Conservation (phyloP, 495 filamentous ascomycete genomes). For the Hypoxylon perforatum region DNA sequence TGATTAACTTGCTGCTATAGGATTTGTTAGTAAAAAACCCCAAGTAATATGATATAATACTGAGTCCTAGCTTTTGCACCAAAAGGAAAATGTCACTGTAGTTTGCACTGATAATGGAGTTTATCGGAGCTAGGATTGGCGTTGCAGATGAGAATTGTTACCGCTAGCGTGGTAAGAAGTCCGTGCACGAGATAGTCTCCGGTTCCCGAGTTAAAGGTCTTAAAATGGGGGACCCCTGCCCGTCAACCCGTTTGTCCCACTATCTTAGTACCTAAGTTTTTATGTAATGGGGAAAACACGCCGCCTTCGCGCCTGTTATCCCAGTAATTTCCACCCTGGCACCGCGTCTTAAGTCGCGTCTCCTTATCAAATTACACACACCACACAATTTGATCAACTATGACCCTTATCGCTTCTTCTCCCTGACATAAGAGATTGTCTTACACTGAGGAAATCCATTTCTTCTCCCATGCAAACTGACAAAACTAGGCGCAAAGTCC, state of each 20-base stretch:
- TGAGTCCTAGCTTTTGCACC: too few relatives aligned
- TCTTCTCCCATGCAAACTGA: background rate
- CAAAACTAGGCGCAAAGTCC: too few relatives aligned
- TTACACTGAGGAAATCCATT: constrained; percentile 5
- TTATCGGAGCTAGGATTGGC: background rate
- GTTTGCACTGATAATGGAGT: too few relatives aligned
- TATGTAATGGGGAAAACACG: constrained; percentile 4
- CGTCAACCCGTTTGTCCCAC: too few relatives aligned
- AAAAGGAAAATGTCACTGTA: background rate
- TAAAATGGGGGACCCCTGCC: too few relatives aligned
- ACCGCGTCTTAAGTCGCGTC: constrained; percentile 30
- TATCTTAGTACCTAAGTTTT: too few relatives aligned
- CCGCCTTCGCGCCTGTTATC: background rate
- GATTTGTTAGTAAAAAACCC: too few relatives aligned
- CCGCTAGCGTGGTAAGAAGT: background rate
- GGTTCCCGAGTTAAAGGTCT: too few relatives aligned
- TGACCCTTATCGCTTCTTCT: background rate
- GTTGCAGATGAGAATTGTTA: background rate
- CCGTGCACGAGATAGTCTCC: background rate
- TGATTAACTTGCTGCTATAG: too few relatives aligned
- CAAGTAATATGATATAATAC: too few relatives aligned
- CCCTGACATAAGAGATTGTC: constrained; percentile 22
- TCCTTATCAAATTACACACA: background rate
- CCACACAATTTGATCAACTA: background rate
- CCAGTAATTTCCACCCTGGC: background rate